A percentile compares a stretch with the other conserved stretches of the same genome.
phyloP scores from a whole-genome alignment of 192 early-diverging fungal genomes.

The Coemansia sp. region DNA sequence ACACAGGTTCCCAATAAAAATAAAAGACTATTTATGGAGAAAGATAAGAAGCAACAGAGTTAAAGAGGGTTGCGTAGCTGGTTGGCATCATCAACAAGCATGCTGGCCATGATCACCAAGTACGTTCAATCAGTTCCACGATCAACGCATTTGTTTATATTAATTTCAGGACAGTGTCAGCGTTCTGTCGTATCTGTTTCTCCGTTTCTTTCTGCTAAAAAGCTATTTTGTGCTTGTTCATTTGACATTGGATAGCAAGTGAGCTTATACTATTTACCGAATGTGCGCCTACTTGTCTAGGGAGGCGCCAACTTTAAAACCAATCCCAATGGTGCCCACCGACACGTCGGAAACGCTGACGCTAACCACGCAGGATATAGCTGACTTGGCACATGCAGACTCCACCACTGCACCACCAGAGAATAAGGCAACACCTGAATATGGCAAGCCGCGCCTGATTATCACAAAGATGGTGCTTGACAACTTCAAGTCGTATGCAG shows the following conservation, averaged over 20 bases:
- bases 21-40: not conserved
- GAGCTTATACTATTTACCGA: not conserved
- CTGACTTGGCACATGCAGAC: slow-evolving; percentile 1
- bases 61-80: no score
- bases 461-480: slow-evolving; percentile 82
- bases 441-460: slow-evolving; percentile 57
- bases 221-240: slow-evolving; percentile 3
- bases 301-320: not conserved
- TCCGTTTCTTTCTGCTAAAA: slow-evolving; percentile 1
- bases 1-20: not conserved
- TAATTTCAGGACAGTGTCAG: slow-evolving; percentile 2
- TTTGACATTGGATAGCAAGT: not conserved
- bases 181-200: not conserved
- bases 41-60: not conserved
- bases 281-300: not conserved
- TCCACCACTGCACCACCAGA: not conserved
- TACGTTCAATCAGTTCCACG: not conserved
- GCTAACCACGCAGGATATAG: slow-evolving; percentile 14
- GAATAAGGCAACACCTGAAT: not conserved
- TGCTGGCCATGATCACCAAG: not conserved
- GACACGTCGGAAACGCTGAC: slow-evolving; percentile 11
- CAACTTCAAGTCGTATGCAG: slow-evolving; percentile 98
- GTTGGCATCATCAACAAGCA: no score
- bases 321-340: slow-evolving; percentile 3
- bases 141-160: slow-evolving; percentile 5